Conservation (phyloP, 148 eudicot genomes). For the Polygonum aviculare region DNA sequence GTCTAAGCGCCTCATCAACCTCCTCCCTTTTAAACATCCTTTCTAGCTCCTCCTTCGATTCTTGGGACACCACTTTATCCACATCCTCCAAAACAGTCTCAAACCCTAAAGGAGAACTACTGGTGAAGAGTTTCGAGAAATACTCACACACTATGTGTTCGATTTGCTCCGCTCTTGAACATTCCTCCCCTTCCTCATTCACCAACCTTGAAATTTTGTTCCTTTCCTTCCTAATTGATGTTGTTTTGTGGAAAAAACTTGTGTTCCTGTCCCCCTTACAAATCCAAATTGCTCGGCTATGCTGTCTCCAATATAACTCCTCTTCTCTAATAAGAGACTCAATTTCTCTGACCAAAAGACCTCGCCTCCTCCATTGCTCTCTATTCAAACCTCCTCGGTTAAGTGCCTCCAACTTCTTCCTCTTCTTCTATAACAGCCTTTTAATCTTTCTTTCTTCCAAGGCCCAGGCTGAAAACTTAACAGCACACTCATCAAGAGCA, state of each 20-base stretch:
- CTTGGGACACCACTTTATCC: neutral
- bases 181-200: neutral
- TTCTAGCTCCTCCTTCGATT: neutral
- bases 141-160: too few species aligned
- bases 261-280: neutral
- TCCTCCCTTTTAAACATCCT: neutral
- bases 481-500: neutral
- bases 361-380: neutral
- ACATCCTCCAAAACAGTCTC: neutral
- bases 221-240: neutral
- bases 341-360: too few species aligned
- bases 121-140: too few species aligned
- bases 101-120: neutral
- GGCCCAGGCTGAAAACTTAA: neutral
- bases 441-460: neutral
- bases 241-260: neutral
- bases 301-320: neutral
- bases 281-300: neutral
- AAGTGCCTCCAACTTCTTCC: neutral
- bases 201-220: neutral
- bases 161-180: too few species aligned
- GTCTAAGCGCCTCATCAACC: neutral
- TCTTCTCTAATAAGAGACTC: neutral
- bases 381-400: neutral
- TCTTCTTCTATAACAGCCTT: too few species aligned